Base-by-base conservation (phyloP, 2,329 filamentous ascomycete species). In the Rhytidhysteron rufulum region DNA sequence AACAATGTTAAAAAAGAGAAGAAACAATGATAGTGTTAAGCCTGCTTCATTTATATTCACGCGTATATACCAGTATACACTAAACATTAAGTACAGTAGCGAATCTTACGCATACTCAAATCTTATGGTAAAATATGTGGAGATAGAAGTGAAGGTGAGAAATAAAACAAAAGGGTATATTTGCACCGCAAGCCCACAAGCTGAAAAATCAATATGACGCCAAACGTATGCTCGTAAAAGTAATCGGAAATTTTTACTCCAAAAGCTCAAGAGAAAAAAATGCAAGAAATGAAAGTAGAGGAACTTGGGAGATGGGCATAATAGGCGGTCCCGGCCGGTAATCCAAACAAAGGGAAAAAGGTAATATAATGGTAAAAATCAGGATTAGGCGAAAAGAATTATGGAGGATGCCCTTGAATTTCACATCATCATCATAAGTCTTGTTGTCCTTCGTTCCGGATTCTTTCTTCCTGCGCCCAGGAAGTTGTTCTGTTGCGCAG, bases 381-480 rank as follows among this genome's bases (percentile, higher is more conserved):
- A 18, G 30, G 18, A 33, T 16, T 13, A 17, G 17, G 31, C 17
- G n/a, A 33, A 33, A 33, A 33, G n/a, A n/a, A n/a, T n/a, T n/a
- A n/a, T n/a, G n/a, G n/a, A n/a, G n/a, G n/a, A n/a, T n/a, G n/a
- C n/a, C n/a, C n/a, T n/a, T n/a, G n/a, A n/a, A n/a, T 40, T 51
- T 63, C 47, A 65, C 17, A 45, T 49, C 67, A 74, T 75, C 70
- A 73, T 74, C 70, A 74, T 74, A 53, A 75, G 56, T 50, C 69
- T 66, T 30, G 72, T 75, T 37, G 66, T 69, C 41, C 73, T 64
- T 49, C 72, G 67, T 54, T 75, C 70, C 51, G 74, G 65, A 32
- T 66, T 66, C 37, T 58, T 54, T 37, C 53, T 54, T 39, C 60
- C 60, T 30, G 68, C 66, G 29, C 65, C 67, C 5, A 66, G 63